Base-by-base conservation (phyloP, 2,329 filamentous ascomycete genomes). In the Trichoderma hamatum region DNA sequence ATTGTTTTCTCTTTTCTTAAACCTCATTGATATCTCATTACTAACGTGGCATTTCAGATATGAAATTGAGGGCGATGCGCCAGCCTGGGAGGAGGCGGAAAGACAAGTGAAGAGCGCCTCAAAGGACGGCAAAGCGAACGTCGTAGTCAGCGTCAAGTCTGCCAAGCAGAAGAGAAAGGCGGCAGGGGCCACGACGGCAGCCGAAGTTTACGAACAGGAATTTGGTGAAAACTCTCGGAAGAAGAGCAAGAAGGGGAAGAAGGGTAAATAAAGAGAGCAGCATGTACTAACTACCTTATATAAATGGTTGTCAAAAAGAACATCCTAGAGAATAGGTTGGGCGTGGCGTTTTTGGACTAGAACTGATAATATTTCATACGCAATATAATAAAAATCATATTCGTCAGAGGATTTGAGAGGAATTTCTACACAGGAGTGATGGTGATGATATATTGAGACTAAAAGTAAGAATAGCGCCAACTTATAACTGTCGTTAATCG, bases 81-180 rank as follows among this genome's bases (percentile, higher is more conserved):
- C 86, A 0, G 88, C 84, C 2, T 92, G 90, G 90, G 82, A 86
- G 61, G 88, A 89, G 10, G 89, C 90, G 0, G 94, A 97, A 80
- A 90, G 91, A 76, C 90, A 94, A 75, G 89, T 97, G 36, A 80
- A 84, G 24, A 84, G 78, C 67, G 86, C 86, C 2, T 75, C 82
- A 51, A 86, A 86, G 78, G 84, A 81, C 30, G 87, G 87, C 11
- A 84, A 86, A 62, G 82, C 84, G 59, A 88, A 85, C 75, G 84
- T 85, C 19, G 90, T 89, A 0, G 93, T 97, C 32, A 94, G 92
- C 77, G 88, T 98, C 67, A 96, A 94, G 84, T 88, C 89, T n/a
- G 84, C 83, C 69, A 93, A 94, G 80, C 74, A 78, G 72, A 95
- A 96, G 84, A 85, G 93, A 74, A 96, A 96, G 82, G 91, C 88